Evolutionary conservation across 2,329 filamentous ascomycete genomes (phyloP).

Genomic region (Fusarium torulosum): DNA sequence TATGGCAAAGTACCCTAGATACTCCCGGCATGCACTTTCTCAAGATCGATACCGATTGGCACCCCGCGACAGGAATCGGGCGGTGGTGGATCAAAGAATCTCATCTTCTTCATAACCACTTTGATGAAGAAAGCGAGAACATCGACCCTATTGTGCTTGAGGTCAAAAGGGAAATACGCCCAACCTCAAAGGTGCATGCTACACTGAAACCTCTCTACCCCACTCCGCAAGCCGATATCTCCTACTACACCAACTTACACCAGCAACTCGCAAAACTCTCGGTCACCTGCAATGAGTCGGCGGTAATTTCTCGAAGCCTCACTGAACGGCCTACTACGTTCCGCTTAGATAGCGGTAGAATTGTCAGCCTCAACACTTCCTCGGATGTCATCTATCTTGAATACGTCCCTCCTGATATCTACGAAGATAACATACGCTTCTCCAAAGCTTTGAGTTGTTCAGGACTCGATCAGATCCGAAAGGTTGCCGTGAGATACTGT

Average conservation of each 20-base stretch:
- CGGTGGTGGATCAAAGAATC: conserved; percentile 43
- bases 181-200: conserved; percentile 32
- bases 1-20: conserved; percentile 51
- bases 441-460: conserved; percentile 46
- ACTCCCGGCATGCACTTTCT: conserved; percentile 55
- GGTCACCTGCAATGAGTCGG: conserved; percentile 49
- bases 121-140: conserved; percentile 32
- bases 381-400: conserved; percentile 53
- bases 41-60: conserved; percentile 44
- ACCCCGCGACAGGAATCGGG: conserved; percentile 23
- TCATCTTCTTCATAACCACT: not conserved
- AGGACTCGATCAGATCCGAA: conserved; percentile 52
- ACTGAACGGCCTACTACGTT: conserved; percentile 42
- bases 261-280: conserved; percentile 47
- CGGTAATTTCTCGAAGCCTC: conserved; percentile 39
- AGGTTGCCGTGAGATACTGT: conserved; percentile 58
- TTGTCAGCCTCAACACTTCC: conserved; percentile 49
- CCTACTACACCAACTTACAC: conserved; percentile 50
- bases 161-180: conserved; percentile 42
- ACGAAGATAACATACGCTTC: conserved; percentile 47
- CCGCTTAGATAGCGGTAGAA: conserved; percentile 43
- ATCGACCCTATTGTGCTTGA: conserved; percentile 44
- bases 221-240: conserved; percentile 51
- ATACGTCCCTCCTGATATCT: conserved; percentile 50
- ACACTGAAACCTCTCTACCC: conserved; percentile 46